phyloP scores from a whole-genome alignment of 352 stramenopile genomes.

The Globisporangium abappressorium region DNA sequence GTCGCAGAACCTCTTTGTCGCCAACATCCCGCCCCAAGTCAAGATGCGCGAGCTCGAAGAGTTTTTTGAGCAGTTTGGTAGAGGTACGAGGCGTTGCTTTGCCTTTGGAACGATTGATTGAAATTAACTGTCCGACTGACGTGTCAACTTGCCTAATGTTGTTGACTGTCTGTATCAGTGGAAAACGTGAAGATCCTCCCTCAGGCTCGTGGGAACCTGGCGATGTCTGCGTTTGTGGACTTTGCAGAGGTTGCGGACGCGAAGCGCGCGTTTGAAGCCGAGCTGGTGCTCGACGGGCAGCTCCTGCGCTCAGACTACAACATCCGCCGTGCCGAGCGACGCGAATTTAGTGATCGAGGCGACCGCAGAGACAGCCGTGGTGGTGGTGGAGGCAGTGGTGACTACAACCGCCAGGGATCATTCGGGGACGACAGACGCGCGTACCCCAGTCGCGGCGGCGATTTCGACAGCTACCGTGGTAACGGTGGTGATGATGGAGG shows the following conservation, averaged over 20 bases:
- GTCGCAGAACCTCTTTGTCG: slow-evolving; percentile 57
- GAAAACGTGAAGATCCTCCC: slow-evolving; percentile 65
- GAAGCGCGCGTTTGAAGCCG: slow-evolving; percentile 39
- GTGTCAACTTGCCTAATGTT: background rate
- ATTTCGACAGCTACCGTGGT: slow-evolving; percentile 3
- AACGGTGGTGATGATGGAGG: no score
- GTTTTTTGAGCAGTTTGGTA: slow-evolving; percentile 54
- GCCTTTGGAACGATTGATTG: background rate
- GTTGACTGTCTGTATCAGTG: slow-evolving; percentile 25
- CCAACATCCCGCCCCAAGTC: slow-evolving; percentile 60
- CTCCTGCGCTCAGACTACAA: slow-evolving; percentile 58
- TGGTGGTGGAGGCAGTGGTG: background rate
- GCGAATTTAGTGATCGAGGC: background rate
- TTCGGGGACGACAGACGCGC: slow-evolving; percentile 1
- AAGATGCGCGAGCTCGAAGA: slow-evolving; percentile 57
- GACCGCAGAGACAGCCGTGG: background rate
- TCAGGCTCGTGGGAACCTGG: slow-evolving; percentile 32
- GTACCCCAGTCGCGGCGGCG: background rate
- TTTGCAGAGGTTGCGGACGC: slow-evolving; percentile 40
- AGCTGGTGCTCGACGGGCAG: slow-evolving; percentile 39
- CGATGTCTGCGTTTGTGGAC: slow-evolving; percentile 70
- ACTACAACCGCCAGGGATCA: background rate
- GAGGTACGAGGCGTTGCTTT: slow-evolving; percentile 21
- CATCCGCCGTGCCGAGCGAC: slow-evolving; percentile 24
- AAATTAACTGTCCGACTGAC: background rate